Evolutionary conservation across 108 stramenopile genomes (phyloP), one percentile per base, ranked within the genome.

Genomic region (Cylindrotheca closterium): DNA sequence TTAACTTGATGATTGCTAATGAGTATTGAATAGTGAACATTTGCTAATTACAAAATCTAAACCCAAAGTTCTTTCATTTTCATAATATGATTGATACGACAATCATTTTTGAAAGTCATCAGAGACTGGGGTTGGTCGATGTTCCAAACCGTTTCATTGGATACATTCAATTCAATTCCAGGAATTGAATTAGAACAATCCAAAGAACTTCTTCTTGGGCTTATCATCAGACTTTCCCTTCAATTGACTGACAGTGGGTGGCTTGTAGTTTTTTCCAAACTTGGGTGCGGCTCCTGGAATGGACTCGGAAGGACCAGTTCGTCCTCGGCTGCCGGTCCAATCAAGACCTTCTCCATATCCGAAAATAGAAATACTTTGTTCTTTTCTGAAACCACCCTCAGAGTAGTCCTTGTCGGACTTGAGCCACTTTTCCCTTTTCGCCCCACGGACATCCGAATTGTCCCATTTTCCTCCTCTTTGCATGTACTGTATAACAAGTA

Each of bases 181-280:
- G n/a, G 15, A 37, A 12, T 10, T 55, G 10, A n/a, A 49, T 79
- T 81, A 88, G 37, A 88, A 85, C 1, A 83, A 64, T 46, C 87
- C 87, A 71, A 88, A 88, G 15, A 80, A 57, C 67, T 84, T 84
- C 68, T 83, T 83, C 71, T 83, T 85, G 15, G 68, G 60, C 54
- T 69, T 69, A 15, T 64, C 67, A 37, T 56, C 29, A 15, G 66
- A 54, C 1, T 65, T 56, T 4, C 57, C 58, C 55, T 55, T 45
- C 12, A 54, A 2, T 26, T 60, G 70, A 59, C 83, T 83, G 17
- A 93, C 70, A 53, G 72, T 93, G 8, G 91, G 91, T 8, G 91
- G 68, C 65, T 89, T 89, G 83, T 93, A 93, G 63, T 89, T 88
- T 71, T 84, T 86, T 0, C 24, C 58, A 50, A 85, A 83, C 70